These are phyloP conservation scores for Dryas alaskensis DNA, from an alignment of 306 rosid genomes.

Conservation along the genomic window DNA sequence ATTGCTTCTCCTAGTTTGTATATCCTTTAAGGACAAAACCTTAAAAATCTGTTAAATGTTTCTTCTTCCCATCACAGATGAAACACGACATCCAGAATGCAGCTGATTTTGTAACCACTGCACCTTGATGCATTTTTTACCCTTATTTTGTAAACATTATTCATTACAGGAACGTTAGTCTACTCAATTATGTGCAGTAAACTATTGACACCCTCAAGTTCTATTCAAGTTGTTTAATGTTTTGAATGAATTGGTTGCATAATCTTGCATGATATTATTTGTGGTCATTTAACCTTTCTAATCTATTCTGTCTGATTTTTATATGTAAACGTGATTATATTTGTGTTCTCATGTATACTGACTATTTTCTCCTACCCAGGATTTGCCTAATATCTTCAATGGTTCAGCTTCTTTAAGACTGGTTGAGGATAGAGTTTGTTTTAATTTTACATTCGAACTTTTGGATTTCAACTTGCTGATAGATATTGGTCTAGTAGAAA, in stretches of 20 bases:
- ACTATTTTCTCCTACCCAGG: constrained; percentile 43
- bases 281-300: background rate
- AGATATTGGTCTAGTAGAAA: constrained; percentile 50
- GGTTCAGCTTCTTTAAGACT: constrained; percentile 37
- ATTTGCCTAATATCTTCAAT: constrained; percentile 32
- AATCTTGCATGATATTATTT: background rate
- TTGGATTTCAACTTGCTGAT: constrained; percentile 45
- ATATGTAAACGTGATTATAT: constrained; percentile 1
- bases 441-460: constrained; percentile 36
- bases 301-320: background rate
- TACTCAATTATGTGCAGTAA: background rate
- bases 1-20: background rate
- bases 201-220: background rate
- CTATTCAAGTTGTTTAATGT: background rate
- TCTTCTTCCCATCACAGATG: background rate
- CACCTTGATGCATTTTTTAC: background rate
- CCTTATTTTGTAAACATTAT: background rate
- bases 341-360: constrained; percentile 10
- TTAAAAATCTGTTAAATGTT: background rate
- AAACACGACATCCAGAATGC: background rate
- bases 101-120: background rate
- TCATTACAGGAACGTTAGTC: background rate
- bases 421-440: constrained; percentile 34
- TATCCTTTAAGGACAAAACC: background rate
- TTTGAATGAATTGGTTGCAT: background rate